phyloP scores from a whole-genome alignment of 2,329 filamentous ascomycete species.

The Fusarium sp. region DNA sequence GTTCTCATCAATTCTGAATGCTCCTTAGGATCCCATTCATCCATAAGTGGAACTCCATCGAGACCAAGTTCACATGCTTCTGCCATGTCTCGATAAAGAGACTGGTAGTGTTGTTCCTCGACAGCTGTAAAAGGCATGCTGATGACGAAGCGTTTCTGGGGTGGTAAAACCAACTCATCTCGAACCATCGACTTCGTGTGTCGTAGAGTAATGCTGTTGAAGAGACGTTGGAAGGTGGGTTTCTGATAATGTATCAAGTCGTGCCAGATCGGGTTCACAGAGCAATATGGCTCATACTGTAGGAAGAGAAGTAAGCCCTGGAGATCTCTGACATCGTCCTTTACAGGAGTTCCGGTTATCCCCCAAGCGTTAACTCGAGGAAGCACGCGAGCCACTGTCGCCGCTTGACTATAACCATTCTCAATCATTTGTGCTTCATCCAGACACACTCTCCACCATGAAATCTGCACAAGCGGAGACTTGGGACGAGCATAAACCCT shows the following conservation, averaged over 20 bases:
- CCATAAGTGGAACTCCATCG: constrained; percentile 73
- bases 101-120: constrained; percentile 90
- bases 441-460: constrained; percentile 88
- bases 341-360: constrained; percentile 88
- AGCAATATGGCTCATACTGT: constrained; percentile 81
- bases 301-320: constrained; percentile 87
- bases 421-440: constrained; percentile 95
- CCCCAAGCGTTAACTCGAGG: constrained; percentile 92
- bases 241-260: constrained; percentile 74
- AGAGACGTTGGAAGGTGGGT: constrained; percentile 76
- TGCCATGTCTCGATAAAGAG: constrained; percentile 82
- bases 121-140: constrained; percentile 91
- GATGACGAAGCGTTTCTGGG: constrained; percentile 88
- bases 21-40: constrained; percentile 77
- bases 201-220: constrained; percentile 80
- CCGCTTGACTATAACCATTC: constrained; percentile 86
- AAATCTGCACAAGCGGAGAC: constrained; percentile 84
- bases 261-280: constrained; percentile 76
- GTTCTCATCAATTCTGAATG: constrained; percentile 80
- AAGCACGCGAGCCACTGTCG: constrained; percentile 83
- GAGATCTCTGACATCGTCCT: constrained; percentile 83
- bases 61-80: constrained; percentile 76
- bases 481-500: constrained; percentile 76
- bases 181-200: constrained; percentile 89
- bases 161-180: constrained; percentile 83